Conservation (phyloP, 1,284 basidiomycete species). For the Moesziomyces sp. region DNA sequence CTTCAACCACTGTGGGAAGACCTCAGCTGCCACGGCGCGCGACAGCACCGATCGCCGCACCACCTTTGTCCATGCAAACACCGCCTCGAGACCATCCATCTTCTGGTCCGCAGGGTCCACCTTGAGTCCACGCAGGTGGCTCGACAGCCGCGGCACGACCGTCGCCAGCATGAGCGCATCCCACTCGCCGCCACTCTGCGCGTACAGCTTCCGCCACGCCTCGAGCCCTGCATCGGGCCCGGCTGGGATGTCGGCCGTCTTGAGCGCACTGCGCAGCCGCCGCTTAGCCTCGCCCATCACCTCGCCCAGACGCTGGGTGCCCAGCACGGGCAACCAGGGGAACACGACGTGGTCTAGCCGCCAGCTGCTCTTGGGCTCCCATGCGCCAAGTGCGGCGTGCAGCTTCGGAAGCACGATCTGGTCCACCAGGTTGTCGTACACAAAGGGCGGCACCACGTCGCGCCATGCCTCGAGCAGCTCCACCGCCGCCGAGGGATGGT, state of each 20-base stretch:
- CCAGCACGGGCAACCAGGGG: conserved; percentile 89
- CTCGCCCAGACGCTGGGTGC: conserved; percentile 78
- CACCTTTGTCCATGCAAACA: conserved; percentile 80
- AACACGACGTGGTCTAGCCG: conserved; percentile 83
- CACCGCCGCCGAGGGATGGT: conserved; percentile 79
- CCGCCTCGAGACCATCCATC: conserved; percentile 75
- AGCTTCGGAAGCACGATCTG: conserved; percentile 95
- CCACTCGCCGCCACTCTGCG: conserved; percentile 75
- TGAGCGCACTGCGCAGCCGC: conserved; percentile 81
- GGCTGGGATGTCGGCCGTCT: conserved; percentile 74
- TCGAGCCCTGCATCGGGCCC: conserved; percentile 29
- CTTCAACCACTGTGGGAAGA: conserved; percentile 96
- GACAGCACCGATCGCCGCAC: conserved; percentile 71
- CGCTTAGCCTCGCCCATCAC: conserved; percentile 85
- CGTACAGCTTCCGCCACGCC: conserved; percentile 48
- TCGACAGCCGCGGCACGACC: conserved; percentile 86
- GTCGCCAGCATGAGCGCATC: conserved; percentile 89
- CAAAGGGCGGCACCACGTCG: conserved; percentile 84
- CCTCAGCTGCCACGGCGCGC: conserved; percentile 76
- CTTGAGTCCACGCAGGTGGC: conserved; percentile 80
- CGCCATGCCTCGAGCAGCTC: conserved; percentile 89
- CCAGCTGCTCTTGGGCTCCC: conserved; percentile 68
- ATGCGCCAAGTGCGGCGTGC: conserved; percentile 81
- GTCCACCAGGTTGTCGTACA: conserved; percentile 92
- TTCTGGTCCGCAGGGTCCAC: conserved; percentile 90